Evolutionary conservation across 768 basidiomycete genomes (phyloP), one percentile per base, ranked within the genome.

Genomic region (Omphalotus guepiniiformis): DNA sequence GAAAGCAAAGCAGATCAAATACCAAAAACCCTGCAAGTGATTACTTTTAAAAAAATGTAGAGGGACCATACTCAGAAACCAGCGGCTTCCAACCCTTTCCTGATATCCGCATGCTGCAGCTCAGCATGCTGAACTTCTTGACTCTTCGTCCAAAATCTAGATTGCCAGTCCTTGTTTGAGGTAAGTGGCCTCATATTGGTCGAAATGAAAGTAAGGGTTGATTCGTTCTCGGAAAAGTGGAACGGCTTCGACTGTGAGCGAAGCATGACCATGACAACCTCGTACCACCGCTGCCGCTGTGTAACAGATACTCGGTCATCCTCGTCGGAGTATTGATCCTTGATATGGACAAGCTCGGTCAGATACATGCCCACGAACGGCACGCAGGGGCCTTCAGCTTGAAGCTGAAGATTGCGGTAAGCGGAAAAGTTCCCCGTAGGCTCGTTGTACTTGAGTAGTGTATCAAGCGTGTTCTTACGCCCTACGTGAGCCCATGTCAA

Each of bases 51-150:
- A n/a, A n/a, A n/a, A n/a, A n/a, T n/a, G n/a, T n/a, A n/a, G n/a
- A n/a, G n/a, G n/a, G n/a, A n/a, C n/a, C n/a, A n/a, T n/a, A n/a
- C 63, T 65, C 61, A 85, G 57, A 87, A 85, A 6, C 83, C 83
- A 39, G 83, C 82, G 23, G 76, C 77, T 63, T 83, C 80, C 34
- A 85, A 62, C n/a, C 81, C 81, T 57, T 74, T 81, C 54, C 80
- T 69, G 47, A 85, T 80, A 58, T 85, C 81, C 25, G 79, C 79
- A 60, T 83, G 74, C 23, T 75, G 72, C 36, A 79, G 54, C 62
- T 86, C 83, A 22, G 68, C 63, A 39, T 75, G 73, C 63, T 79
- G 79, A 35, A 85, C 66, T 49, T 83, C 82, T 55, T 79, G 71
- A 56, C 80, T 82, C 60, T 71, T 72, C 49, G 62, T 58, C 80